phyloP scores from a whole-genome alignment of 345 rosid species.

The Boechera stricta region DNA sequence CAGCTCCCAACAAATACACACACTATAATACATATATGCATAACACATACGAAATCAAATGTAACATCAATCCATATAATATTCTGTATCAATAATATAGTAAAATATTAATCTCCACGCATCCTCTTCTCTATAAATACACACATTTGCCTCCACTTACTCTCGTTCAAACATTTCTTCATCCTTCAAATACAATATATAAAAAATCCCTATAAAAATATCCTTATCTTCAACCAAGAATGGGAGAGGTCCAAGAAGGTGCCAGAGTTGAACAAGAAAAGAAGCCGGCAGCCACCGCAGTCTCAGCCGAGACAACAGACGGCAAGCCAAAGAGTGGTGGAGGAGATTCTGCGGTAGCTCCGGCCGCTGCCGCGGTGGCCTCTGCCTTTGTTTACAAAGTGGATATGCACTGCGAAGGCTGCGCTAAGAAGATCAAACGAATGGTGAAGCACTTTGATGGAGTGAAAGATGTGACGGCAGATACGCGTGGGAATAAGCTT shows the following conservation, averaged over 20 bases:
- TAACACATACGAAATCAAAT: constrained; percentile 31
- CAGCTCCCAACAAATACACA: constrained; percentile 34
- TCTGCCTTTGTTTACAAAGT: constrained; percentile 57
- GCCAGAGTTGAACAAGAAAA: constrained; percentile 61
- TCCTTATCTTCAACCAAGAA: constrained; percentile 31
- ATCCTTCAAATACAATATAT: constrained; percentile 1
- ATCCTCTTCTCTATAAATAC: constrained; percentile 52
- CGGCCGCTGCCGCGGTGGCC: not conserved
- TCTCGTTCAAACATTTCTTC: constrained; percentile 42
- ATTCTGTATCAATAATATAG: constrained; percentile 25
- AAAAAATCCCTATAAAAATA: not conserved
- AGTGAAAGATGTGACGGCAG: constrained; percentile 71
- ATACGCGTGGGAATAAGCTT: constrained; percentile 59
- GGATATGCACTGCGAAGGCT: constrained; percentile 90
- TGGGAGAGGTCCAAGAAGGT: constrained; percentile 65
- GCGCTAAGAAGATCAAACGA: constrained; percentile 72
- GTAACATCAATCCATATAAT: constrained; percentile 29
- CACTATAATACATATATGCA: not conserved
- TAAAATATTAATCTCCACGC: constrained; percentile 24
- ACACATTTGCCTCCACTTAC: constrained; percentile 41
- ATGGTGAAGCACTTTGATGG: constrained; percentile 55
- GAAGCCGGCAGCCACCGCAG: constrained; percentile 41
- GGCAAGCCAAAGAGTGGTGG: constrained; percentile 56
- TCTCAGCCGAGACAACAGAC: constrained; percentile 47
- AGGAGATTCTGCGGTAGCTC: constrained; percentile 36